Conservation (phyloP, 768 basidiomycete genomes). For the Leccinum incarnatum region DNA sequence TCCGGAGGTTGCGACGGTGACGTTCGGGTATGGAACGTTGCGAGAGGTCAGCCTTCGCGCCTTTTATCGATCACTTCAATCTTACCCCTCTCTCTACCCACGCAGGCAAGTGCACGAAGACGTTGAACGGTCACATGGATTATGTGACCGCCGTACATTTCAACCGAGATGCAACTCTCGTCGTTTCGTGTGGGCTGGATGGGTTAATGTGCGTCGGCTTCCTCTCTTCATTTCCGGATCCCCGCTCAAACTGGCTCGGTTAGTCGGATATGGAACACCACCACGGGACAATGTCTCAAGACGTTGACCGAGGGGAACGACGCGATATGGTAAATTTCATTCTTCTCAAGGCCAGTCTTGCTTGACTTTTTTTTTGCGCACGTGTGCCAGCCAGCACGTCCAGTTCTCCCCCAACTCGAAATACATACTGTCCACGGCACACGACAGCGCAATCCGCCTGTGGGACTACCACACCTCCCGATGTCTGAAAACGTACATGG, state of each 20-base stretch:
- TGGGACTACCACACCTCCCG: constrained; percentile 95
- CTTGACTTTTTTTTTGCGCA: neutral
- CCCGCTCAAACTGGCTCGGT: neutral
- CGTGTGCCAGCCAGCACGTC: constrained; percentile 68
- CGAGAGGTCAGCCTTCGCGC: constrained; percentile 51
- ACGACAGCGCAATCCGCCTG: constrained; percentile 88
- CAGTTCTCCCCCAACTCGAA: constrained; percentile 95
- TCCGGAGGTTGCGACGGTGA: constrained; percentile 93
- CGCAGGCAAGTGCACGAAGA: constrained; percentile 79
- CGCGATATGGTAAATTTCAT: constrained; percentile 62
- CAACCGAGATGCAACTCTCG: constrained; percentile 85
- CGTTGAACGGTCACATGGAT: constrained; percentile 89
- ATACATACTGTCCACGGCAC: constrained; percentile 90
- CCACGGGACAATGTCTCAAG: constrained; percentile 92
- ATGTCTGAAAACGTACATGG: constrained; percentile 86
- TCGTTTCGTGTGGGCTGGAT: constrained; percentile 90
- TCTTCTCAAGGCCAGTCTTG: neutral
- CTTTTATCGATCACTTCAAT: neutral
- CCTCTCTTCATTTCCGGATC: neutral
- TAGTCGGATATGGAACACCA: constrained; percentile 95
- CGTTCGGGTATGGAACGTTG: constrained; percentile 88
- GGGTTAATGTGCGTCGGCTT: constrained; percentile 77
- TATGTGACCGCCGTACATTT: constrained; percentile 95
- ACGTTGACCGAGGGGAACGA: constrained; percentile 90
- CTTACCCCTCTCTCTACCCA: neutral